Base-by-base conservation (phyloP, 768 basidiomycete species). In the Dioszegia aurantiaca region DNA sequence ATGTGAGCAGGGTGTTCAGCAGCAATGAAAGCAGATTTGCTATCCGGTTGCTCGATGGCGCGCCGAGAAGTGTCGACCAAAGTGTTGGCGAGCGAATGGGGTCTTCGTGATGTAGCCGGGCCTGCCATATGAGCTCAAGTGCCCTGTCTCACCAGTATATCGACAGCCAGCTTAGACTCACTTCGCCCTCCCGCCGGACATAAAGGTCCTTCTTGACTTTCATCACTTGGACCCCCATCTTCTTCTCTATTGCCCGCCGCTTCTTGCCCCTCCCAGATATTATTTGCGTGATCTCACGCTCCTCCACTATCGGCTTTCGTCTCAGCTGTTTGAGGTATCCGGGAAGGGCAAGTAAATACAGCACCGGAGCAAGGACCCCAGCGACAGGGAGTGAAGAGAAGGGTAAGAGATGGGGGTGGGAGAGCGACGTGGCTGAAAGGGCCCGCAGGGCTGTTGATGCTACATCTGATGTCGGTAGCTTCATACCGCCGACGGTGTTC, bases 11-110 rank as follows among this genome's bases (percentile, higher is more conserved):
- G 9, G 55, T 53, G 28, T 62, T 62, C 24, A 57, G 19, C 1
- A 62, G 42, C 4, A 62, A 33, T 2, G 60, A 44, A 9, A 62
- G 40, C 27, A 56, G 23, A 28, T 62, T 62, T 14, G 28, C 23
- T 11, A 51, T 17, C 19, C 56, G 10, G 55, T 26, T 39, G 21
- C 31, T 43, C 12, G 60, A 57, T 2, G 51, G 40, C 17, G 51
- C 17, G 19, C 60, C 60, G 19, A 37, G 9, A n/a, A 58, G 28
- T 6, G 51, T 16, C 24, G 41, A 31, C 17, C 10, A 33, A 26
- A 27, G 8, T 5, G 42, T 31, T 2, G 30, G 19, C 11, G 28
- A 10, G 3, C 54, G 54, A 9, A 55, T 30, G 6, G 54, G 60
- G 19, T 49, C 54, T 42, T 23, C 45, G 21, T 28, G 60, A 51